Percentiles rank a stretch among this genome's conserved stretches.
Conservation (phyloP, 805 yeast genomes). For the Cyberlindnera americana region DNA sequence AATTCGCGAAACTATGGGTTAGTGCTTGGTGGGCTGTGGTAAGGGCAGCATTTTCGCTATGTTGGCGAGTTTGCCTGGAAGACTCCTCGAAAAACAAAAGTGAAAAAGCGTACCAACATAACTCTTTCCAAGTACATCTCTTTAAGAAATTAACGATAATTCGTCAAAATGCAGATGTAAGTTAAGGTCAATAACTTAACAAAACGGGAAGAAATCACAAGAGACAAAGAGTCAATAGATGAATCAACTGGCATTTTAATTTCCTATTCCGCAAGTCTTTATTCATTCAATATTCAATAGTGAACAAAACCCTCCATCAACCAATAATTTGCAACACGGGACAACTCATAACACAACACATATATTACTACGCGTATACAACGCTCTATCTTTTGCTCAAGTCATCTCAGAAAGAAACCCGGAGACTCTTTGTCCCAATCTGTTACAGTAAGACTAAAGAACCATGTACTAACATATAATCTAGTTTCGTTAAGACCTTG, state of each 20-base stretch:
- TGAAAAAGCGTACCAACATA: slow-evolving; percentile 13
- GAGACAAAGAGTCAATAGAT: not conserved
- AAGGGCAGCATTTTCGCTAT: slow-evolving; percentile 7
- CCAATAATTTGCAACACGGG: too few species aligned
- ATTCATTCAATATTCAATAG: too few species aligned
- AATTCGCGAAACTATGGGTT: slow-evolving; percentile 3
- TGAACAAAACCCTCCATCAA: too few species aligned
- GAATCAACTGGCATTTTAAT: too few species aligned
- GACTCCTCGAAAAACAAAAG: slow-evolving; percentile 18
- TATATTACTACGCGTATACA: too few species aligned
- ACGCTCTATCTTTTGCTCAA: too few species aligned
- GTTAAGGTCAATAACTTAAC: slow-evolving; percentile 18
- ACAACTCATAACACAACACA: too few species aligned
- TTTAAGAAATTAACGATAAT: slow-evolving; percentile 24
- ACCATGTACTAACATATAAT: slow-evolving; percentile 8
- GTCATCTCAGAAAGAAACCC: too few species aligned
- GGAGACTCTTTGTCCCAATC: too few species aligned
- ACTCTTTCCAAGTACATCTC: slow-evolving; percentile 5
- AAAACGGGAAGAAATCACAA: not conserved
- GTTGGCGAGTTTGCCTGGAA: too few species aligned
- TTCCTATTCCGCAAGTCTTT: too few species aligned
- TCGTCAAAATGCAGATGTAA: slow-evolving; percentile 44
- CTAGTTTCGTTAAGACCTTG: slow-evolving; percentile 75
- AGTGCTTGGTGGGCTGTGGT: slow-evolving; percentile 7
- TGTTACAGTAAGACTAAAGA: too few species aligned